Base-by-base conservation (phyloP, 208 protist genomes). In the Novymonas esmeraldas region DNA sequence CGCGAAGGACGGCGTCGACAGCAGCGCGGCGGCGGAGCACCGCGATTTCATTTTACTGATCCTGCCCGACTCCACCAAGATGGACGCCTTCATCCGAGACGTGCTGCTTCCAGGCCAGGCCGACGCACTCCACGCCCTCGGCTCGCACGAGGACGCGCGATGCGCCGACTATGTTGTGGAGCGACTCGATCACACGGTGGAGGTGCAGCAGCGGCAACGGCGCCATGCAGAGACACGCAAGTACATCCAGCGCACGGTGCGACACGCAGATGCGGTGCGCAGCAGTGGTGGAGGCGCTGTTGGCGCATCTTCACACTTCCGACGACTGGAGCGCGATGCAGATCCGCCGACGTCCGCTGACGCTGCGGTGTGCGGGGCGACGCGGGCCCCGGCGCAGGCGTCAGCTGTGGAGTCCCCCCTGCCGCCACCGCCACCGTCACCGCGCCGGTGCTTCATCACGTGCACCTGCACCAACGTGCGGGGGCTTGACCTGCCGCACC, bases 401-500 rank as follows among this genome's bases (percentile, higher is more conserved):
- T 18, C 48, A 10, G 55, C 22, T 11, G 24, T 22, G 39, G 55
- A 2, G 7, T 6, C 55, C 28, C 55, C 5, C 18, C n/a, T n/a
- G 14, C 10, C 55, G 2, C 22, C 52, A 9, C n/a, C 36, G 22
- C 48, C 28, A 29, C 42, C 39, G n/a, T 28, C 22, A 1, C 64
- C 50, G 28, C 61, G 52, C 6, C 75, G 76, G 0, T 75, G 45
- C 20, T 87, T 90, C 64, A 68, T 85, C 51, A 42, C 92, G 29
- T 80, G 61, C 62, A 54, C 28, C 41, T 75, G 74, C 55, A 75
- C 59, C 51, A 80, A 57, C 50, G 83, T 96, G 26, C 88, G 88
- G 18, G 91, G 91, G 11, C 57, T 96, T 31, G 86, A 96, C 67
- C 57, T 96, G 22, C 64, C 64, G 2, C 65, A 73, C 10, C 78